These are phyloP conservation scores for Coemansia sp. DNA, from an alignment of 192 early-diverging fungal species.

Conservation along the genomic window DNA sequence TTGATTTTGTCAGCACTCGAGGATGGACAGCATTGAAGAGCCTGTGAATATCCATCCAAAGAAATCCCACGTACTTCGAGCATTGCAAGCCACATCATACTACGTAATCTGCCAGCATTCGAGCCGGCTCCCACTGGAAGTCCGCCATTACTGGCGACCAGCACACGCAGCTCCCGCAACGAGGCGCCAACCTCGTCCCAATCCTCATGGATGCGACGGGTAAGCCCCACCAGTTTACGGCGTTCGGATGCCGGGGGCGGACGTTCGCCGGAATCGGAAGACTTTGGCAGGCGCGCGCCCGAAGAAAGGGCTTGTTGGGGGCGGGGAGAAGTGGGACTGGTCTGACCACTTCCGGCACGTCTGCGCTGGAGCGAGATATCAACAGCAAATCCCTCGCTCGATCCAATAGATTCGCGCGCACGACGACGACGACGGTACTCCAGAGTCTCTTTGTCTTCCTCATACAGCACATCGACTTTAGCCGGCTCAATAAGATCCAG, in stretches of 20 bases:
- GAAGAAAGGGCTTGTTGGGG: not conserved
- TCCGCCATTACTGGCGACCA: constrained; percentile 37
- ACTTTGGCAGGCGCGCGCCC: not conserved
- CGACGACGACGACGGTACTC: constrained; percentile 38
- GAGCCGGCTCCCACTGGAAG: constrained; percentile 20
- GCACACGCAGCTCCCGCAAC: constrained; percentile 35
- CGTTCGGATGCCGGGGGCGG: constrained; percentile 13
- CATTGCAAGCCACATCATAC: constrained; percentile 47
- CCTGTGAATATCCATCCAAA: constrained; percentile 64
- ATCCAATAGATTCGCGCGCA: constrained; percentile 30
- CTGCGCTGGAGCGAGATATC: constrained; percentile 13
- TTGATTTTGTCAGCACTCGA: constrained; percentile 76
- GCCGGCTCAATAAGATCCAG: constrained; percentile 52
- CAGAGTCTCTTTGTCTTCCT: constrained; percentile 35
- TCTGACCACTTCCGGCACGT: not conserved
- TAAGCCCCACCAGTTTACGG: constrained; percentile 36
- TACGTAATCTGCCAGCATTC: constrained; percentile 6
- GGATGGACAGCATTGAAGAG: constrained; percentile 72
- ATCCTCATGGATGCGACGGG: constrained; percentile 38
- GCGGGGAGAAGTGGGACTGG: not conserved
- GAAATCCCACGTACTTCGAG: constrained; percentile 41
- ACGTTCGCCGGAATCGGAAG: not conserved
- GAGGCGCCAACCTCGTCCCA: constrained; percentile 46
- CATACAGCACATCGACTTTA: constrained; percentile 38
- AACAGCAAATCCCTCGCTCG: constrained; percentile 20